Evolutionary conservation across 495 filamentous ascomycete species (phyloP).

Genomic region (Rostrohypoxylon terebratum): DNA sequence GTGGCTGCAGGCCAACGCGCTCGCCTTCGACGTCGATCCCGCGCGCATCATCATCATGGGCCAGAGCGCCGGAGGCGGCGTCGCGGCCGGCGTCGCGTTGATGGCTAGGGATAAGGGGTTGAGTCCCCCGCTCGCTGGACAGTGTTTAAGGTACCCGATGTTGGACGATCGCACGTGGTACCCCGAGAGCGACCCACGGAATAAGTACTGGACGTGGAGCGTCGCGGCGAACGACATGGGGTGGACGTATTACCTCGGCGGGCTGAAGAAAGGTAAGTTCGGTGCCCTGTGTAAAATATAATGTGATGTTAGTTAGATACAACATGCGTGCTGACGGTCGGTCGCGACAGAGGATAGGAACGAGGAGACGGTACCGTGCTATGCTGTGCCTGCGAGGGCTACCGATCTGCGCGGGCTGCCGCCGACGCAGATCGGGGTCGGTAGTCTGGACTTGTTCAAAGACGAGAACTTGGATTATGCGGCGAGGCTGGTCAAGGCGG

Average conservation of each 20-base stretch:
- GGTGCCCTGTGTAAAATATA: not conserved
- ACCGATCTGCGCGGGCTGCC: constrained; percentile 52
- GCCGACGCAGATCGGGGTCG: constrained; percentile 53
- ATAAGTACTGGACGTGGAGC: constrained; percentile 52
- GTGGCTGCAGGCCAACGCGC: constrained; percentile 48
- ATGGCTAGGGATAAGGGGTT: constrained; percentile 51
- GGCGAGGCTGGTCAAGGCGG: constrained; percentile 49
- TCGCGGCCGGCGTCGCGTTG: constrained; percentile 52
- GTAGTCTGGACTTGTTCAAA: constrained; percentile 56
- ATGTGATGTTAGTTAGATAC: not conserved
- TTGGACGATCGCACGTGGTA: constrained; percentile 54
- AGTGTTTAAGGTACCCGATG: constrained; percentile 57
- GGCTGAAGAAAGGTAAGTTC: constrained; percentile 8
- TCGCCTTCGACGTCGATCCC: constrained; percentile 51
- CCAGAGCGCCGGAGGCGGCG: constrained; percentile 55
- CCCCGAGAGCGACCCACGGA: constrained; percentile 41
- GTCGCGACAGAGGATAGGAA: constrained; percentile 4
- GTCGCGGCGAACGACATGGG: constrained; percentile 47
- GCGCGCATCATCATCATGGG: constrained; percentile 53
- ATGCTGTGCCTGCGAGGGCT: constrained; percentile 52
- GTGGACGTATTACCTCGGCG: constrained; percentile 48
- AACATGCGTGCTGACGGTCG: not conserved
- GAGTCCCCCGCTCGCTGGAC: constrained; percentile 45
- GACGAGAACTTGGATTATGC: constrained; percentile 60
- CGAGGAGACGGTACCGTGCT: constrained; percentile 40